Evolutionary conservation across 1,284 basidiomycete genomes (phyloP).

Genomic region (Naganishia cerealis): DNA sequence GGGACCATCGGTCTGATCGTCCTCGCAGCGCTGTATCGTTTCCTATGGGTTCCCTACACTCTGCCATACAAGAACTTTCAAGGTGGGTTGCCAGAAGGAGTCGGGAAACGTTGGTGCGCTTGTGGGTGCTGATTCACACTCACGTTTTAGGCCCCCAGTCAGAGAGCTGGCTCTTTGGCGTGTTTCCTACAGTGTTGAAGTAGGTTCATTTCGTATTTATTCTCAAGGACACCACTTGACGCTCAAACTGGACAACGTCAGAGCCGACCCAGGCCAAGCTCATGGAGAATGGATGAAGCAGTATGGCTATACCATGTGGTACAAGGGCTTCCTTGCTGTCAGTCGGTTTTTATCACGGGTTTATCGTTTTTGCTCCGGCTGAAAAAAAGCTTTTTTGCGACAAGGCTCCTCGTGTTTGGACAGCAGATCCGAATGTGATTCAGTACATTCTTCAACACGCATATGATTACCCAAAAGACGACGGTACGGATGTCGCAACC

Average conservation of each 20-base stretch:
- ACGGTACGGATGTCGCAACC: slow-evolving; percentile 54
- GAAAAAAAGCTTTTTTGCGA: neutral
- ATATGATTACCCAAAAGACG: slow-evolving; percentile 68
- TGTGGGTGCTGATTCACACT: neutral
- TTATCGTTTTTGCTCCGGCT: neutral
- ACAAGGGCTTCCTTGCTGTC: slow-evolving; percentile 39
- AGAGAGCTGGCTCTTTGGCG: slow-evolving; percentile 22
- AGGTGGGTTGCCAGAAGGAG: slow-evolving; percentile 33
- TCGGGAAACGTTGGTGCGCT: neutral
- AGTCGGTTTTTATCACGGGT: neutral
- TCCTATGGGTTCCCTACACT: slow-evolving; percentile 34
- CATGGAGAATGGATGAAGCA: slow-evolving; percentile 32
- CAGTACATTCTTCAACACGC: slow-evolving; percentile 63
- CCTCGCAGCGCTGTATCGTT: slow-evolving; percentile 33
- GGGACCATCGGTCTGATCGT: neutral
- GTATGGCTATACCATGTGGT: slow-evolving; percentile 32
- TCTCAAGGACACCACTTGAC: neutral
- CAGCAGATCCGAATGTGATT: slow-evolving; percentile 64
- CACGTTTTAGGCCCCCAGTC: slow-evolving; percentile 30
- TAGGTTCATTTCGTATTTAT: neutral
- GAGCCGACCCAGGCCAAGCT: slow-evolving; percentile 27
- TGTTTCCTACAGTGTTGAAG: slow-evolving; percentile 19
- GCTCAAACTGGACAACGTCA: neutral
- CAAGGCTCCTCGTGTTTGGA: slow-evolving; percentile 57
- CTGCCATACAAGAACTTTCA: slow-evolving; percentile 39